phyloP scores from a whole-genome alignment of 345 rosid genomes.

The Eucalyptus rudis region DNA sequence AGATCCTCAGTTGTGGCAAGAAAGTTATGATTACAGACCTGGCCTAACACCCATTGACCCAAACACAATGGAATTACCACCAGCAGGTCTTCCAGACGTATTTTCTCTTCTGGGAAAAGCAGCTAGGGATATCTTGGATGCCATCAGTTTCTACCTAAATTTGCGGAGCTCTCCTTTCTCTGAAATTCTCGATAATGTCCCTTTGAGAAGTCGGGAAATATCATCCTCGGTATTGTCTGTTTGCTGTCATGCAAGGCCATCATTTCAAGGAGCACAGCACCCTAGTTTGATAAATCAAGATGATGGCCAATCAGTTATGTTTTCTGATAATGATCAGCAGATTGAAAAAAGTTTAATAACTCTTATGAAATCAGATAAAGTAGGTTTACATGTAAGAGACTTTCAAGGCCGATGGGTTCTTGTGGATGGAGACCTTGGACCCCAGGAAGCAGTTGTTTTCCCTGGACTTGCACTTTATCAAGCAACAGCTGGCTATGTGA shows the following conservation, averaged over 20 bases:
- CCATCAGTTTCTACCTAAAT: conserved; percentile 68
- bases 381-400: conserved; percentile 70
- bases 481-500: conserved; percentile 86
- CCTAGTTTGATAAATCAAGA: conserved; percentile 57
- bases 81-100: conserved; percentile 73
- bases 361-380: conserved; percentile 65
- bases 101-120: conserved; percentile 68
- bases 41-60: conserved; percentile 52
- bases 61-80: conserved; percentile 63
- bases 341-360: conserved; percentile 74
- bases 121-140: conserved; percentile 68
- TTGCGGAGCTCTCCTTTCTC: conserved; percentile 86
- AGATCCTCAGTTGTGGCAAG: conserved; percentile 76
- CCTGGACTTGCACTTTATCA: conserved; percentile 92
- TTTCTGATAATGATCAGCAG: conserved; percentile 70
- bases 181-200: conserved; percentile 87
- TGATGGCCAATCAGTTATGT: conserved; percentile 60
- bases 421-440: conserved; percentile 90
- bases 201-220: conserved; percentile 62
- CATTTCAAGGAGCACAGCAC: conserved; percentile 76
- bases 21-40: conserved; percentile 74
- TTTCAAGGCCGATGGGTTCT: conserved; percentile 75
- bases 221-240: conserved; percentile 86
- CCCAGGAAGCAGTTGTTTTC: conserved; percentile 77
- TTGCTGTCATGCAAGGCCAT: conserved; percentile 75